Conservation (phyloP, 345 rosid species). For the Eucalyptus urophylla region DNA sequence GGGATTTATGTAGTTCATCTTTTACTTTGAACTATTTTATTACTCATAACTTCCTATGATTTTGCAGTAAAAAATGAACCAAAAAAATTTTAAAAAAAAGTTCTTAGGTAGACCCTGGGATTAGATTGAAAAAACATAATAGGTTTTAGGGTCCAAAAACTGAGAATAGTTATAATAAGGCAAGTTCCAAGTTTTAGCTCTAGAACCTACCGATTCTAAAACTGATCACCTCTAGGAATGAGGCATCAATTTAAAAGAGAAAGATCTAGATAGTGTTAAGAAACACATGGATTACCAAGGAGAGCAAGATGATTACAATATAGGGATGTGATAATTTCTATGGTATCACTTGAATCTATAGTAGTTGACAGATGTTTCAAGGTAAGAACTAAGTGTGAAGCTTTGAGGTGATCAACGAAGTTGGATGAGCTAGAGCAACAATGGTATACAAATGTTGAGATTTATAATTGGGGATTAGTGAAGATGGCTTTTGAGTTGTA, state of each 20-base stretch:
- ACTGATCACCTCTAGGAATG: not conserved
- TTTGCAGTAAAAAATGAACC: no score
- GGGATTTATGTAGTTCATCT: no score
- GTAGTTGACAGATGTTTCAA: not conserved
- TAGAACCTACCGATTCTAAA: no score
- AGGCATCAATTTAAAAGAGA: not conserved
- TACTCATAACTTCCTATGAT: no score
- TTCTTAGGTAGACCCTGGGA: no score
- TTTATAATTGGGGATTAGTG: not conserved
- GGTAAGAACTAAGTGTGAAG: not conserved
- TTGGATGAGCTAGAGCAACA: not conserved
- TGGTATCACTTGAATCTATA: not conserved
- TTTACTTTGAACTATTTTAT: no score
- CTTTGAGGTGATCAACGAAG: not conserved
- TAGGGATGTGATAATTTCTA: not conserved
- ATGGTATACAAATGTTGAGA: not conserved
- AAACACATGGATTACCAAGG: not conserved
- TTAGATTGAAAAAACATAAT: no score
- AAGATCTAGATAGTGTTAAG: not conserved
- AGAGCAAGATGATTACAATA: not conserved
- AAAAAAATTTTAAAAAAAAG: no score
- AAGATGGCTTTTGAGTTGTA: not conserved
- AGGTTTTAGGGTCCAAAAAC: no score
- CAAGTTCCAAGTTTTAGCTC: no score
- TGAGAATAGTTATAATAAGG: no score